Conservation (phyloP, 169 alveolate genomes). For the Theileria annulata region DNA sequence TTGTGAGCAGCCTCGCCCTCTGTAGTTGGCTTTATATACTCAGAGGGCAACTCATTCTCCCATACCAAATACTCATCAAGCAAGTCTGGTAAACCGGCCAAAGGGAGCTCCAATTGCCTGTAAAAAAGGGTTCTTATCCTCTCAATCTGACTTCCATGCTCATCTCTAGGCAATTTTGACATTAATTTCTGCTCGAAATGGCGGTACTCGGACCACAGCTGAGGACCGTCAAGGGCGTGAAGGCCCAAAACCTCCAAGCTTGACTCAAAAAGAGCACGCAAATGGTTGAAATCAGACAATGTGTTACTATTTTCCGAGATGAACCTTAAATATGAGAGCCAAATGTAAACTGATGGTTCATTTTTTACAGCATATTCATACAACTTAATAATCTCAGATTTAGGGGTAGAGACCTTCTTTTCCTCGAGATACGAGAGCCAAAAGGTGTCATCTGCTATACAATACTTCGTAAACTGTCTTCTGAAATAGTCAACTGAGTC, state of each 20-base stretch:
- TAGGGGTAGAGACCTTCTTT: conserved; percentile 28
- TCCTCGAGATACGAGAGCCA: conserved; percentile 66
- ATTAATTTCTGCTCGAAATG: conserved; percentile 53
- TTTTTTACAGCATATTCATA: conserved; percentile 61
- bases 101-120: conserved; percentile 57
- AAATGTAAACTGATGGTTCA: conserved; percentile 65
- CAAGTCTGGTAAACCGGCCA: conserved; percentile 63
- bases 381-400: conserved; percentile 32
- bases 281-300: not conserved
- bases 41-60: conserved; percentile 60
- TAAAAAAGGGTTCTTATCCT: conserved; percentile 45
- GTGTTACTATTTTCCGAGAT: conserved; percentile 15
- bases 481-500: conserved; percentile 45
- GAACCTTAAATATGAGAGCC: conserved; percentile 54
- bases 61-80: conserved; percentile 67
- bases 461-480: conserved; percentile 51
- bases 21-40: conserved; percentile 30
- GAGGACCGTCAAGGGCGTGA: conserved; percentile 67
- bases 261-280: conserved; percentile 39
- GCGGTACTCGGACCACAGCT: conserved; percentile 60
- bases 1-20: conserved; percentile 43
- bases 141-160: conserved; percentile 36
- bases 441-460: conserved; percentile 60
- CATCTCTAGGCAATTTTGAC: conserved; percentile 3
- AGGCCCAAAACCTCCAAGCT: conserved; percentile 57